phyloP scores from a whole-genome alignment of 2,329 filamentous ascomycete genomes.

The Dothideomycetes sp. region DNA sequence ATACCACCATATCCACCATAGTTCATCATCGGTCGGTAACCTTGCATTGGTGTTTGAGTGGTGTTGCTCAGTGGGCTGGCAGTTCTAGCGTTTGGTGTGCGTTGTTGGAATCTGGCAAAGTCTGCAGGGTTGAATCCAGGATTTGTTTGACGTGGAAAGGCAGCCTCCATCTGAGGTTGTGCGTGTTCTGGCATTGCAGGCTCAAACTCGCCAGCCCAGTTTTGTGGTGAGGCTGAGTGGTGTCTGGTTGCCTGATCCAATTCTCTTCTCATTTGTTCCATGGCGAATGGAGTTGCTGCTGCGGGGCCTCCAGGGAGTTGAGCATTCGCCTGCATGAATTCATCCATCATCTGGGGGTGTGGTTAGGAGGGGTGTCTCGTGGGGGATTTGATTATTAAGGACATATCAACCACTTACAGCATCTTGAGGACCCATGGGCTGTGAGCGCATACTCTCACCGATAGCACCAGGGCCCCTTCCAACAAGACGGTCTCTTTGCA shows the following conservation, averaged over 20 bases:
- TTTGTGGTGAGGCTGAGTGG: conserved; percentile 41
- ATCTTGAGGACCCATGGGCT: conserved; percentile 61
- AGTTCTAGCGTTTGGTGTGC: conserved; percentile 4
- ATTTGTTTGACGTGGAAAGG: conserved; percentile 45
- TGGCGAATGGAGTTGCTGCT: conserved; percentile 48
- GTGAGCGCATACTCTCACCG: conserved; percentile 67
- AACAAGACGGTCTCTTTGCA: conserved; percentile 81
- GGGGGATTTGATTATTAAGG: too few relatives aligned
- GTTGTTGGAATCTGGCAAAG: conserved; percentile 68
- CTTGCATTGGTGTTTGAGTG: conserved; percentile 31
- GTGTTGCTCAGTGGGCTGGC: conserved; percentile 8
- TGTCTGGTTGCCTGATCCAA: conserved; percentile 44
- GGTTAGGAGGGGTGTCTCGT: too few relatives aligned
- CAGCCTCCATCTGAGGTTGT: conserved; percentile 52
- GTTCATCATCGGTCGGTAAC: conserved; percentile 51
- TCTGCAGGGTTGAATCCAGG: conserved; percentile 65
- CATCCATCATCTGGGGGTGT: conserved; percentile 68
- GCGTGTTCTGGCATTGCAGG: conserved; percentile 45
- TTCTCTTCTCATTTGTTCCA: conserved; percentile 56
- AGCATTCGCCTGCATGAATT: conserved; percentile 73
- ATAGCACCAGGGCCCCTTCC: conserved; percentile 60
- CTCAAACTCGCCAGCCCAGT: conserved; percentile 55
- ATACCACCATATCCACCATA: conserved; percentile 34
- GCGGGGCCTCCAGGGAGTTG: conserved; percentile 45
- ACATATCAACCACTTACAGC: too few relatives aligned